Percentiles rank a stretch among this genome's conserved stretches.
Evolutionary conservation across 768 basidiomycete species (phyloP).

Genomic region (Hygrophoropsis aurantiaca): DNA sequence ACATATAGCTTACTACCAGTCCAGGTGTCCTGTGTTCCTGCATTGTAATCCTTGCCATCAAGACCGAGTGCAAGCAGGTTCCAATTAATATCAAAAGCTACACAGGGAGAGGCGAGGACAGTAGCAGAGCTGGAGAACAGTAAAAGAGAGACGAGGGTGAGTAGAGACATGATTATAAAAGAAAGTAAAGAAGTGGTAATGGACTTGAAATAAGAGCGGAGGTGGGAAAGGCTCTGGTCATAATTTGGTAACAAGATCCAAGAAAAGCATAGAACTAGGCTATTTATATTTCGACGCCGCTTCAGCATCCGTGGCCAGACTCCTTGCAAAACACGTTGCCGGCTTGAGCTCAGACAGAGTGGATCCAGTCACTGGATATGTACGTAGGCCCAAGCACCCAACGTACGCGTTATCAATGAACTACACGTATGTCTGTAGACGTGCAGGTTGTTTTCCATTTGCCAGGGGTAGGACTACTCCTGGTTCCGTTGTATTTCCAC

Average conservation of each 20-base stretch:
- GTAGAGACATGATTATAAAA: slow-evolving; percentile 33
- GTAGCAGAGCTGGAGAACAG: slow-evolving; percentile 33
- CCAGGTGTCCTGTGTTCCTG: slow-evolving; percentile 74
- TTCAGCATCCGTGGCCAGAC: not conserved
- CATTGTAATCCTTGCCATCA: slow-evolving; percentile 80
- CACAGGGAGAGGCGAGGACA: slow-evolving; percentile 53
- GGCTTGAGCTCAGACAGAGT: no score
- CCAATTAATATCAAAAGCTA: slow-evolving; percentile 78
- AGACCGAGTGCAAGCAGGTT: slow-evolving; percentile 87
- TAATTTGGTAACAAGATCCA: not conserved
- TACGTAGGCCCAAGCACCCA: no score
- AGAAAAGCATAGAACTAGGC: not conserved
- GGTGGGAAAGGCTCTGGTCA: not conserved
- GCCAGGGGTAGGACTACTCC: no score
- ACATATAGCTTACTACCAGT: slow-evolving; percentile 39
- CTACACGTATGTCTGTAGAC: no score
- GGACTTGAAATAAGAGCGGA: not conserved
- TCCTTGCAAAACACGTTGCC: not conserved
- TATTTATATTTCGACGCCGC: no score
- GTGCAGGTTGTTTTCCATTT: no score
- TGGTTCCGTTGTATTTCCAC: no score
- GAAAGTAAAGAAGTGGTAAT: not conserved
- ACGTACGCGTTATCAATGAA: no score
- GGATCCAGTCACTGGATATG: no score
- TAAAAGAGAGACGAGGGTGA: slow-evolving; percentile 57